Conservation (phyloP, 148 eudicot genomes). For the Mesembryanthemum crystallinum region DNA sequence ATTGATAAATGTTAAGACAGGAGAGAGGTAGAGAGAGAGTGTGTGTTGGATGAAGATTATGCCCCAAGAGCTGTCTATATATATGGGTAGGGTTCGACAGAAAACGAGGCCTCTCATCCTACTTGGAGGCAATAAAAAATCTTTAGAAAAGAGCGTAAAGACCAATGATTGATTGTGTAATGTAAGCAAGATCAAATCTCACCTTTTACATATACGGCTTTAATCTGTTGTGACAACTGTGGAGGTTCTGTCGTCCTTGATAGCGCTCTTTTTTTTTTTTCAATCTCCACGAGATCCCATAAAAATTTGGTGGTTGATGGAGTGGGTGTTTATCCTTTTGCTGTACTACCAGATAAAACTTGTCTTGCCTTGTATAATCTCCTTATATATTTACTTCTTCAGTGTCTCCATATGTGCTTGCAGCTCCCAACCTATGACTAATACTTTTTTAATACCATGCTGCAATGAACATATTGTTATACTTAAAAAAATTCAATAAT, state of each 20-base stretch:
- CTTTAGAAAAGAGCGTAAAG: slow-evolving; percentile 11
- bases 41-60: slow-evolving; percentile 27
- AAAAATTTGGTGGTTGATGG: slow-evolving; percentile 72
- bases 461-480: slow-evolving; percentile 4
- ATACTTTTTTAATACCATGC: not conserved
- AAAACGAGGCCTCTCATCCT: slow-evolving; percentile 23
- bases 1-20: not conserved
- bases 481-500: not conserved
- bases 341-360: slow-evolving; percentile 6
- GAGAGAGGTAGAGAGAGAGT: slow-evolving; percentile 13
- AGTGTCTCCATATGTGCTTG: slow-evolving; percentile 1
- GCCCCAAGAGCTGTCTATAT: slow-evolving; percentile 23
- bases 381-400: slow-evolving; percentile 2
- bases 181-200: slow-evolving; percentile 56
- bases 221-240: slow-evolving; percentile 68
- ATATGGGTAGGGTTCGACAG: slow-evolving; percentile 29
- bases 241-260: slow-evolving; percentile 38
- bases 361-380: slow-evolving; percentile 11
- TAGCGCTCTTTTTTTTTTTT: slow-evolving; percentile 24
- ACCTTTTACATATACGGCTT: slow-evolving; percentile 37
- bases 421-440: slow-evolving; percentile 21
- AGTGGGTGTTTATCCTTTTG: slow-evolving; percentile 21
- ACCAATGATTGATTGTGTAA: slow-evolving; percentile 59
- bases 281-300: slow-evolving; percentile 51
- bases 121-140: slow-evolving; percentile 22